Conservation (phyloP, 2,329 filamentous ascomycete species). For the Catunica adiposa region DNA sequence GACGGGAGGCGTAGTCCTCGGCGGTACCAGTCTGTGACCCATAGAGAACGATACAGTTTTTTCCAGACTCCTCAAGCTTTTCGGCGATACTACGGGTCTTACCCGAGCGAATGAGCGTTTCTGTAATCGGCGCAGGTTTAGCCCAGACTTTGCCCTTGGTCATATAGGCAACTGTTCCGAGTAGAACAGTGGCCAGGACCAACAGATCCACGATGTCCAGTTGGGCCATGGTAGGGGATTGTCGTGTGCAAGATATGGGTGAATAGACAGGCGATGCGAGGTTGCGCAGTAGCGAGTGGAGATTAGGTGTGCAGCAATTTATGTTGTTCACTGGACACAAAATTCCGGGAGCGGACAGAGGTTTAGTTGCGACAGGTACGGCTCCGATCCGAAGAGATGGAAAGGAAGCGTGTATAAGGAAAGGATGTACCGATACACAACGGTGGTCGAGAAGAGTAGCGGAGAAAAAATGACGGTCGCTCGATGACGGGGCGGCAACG, state of each 20-base stretch:
- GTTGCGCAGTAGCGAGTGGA: conserved; percentile 1
- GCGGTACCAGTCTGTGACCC: conserved; percentile 96
- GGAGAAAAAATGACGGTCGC: not conserved
- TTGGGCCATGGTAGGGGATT: conserved; percentile 59
- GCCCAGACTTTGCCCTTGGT: conserved; percentile 95
- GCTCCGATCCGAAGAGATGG: not conserved
- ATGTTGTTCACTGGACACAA: not conserved
- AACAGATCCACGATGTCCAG: conserved; percentile 90
- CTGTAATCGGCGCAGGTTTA: conserved; percentile 54
- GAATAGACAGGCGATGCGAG: not conserved
- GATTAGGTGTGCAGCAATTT: not conserved
- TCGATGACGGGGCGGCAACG: not conserved
- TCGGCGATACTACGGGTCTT: conserved; percentile 86
- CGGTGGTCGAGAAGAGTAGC: not conserved
- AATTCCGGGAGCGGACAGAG: not conserved
- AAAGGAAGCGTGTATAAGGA: not conserved
- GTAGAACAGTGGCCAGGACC: conserved; percentile 69
- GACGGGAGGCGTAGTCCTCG: conserved; percentile 89
- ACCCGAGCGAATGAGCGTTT: conserved; percentile 55
- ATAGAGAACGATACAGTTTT: conserved; percentile 98
- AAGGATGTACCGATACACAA: not conserved
- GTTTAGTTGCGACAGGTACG: not conserved
- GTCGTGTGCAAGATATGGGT: not conserved
- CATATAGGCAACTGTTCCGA: conserved; percentile 87
- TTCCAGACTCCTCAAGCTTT: conserved; percentile 87